phyloP scores from a whole-genome alignment of 768 basidiomycete species.

The Pulveroboletus sp. region DNA sequence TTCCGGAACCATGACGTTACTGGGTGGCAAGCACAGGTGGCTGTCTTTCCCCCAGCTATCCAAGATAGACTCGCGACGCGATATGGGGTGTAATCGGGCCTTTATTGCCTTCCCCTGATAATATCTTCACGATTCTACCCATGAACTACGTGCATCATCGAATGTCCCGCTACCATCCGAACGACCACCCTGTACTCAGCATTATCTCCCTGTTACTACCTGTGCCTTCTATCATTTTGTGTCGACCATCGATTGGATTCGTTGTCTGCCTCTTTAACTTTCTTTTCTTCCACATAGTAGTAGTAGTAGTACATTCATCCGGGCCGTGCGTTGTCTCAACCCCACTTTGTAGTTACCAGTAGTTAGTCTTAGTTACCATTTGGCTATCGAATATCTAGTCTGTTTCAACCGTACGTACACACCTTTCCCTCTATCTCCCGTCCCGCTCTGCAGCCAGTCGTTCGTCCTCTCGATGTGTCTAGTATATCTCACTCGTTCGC shows the following conservation, averaged over 20 bases:
- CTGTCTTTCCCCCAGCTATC: constrained; percentile 82
- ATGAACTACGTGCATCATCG: constrained; percentile 5
- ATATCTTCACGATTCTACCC: constrained; percentile 15
- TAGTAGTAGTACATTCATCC: constrained; percentile 25
- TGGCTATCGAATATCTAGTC: constrained; percentile 36
- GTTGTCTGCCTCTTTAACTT: constrained; percentile 5
- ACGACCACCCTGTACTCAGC: constrained; percentile 5
- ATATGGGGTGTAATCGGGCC: constrained; percentile 67
- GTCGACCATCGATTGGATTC: constrained; percentile 23
- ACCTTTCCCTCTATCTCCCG: neutral
- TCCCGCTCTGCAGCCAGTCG: neutral
- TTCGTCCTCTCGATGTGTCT: constrained; percentile 4
- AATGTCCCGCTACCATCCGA: constrained; percentile 11
- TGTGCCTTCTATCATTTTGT: constrained; percentile 28
- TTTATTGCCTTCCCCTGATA: neutral
- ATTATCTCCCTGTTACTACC: constrained; percentile 19
- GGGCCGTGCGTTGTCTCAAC: constrained; percentile 22
- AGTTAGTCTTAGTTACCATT: constrained; percentile 24
- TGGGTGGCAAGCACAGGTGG: constrained; percentile 81
- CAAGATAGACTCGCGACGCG: constrained; percentile 81
- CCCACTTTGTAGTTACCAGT: constrained; percentile 29
- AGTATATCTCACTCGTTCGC: neutral
- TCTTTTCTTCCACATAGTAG: constrained; percentile 12
- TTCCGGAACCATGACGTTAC: constrained; percentile 86
- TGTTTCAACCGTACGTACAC: constrained; percentile 11